Evolutionary conservation across 495 filamentous ascomycete species (phyloP), one percentile per base, ranked within the genome.

Genomic region (Penicillium cosmopolitanum): DNA sequence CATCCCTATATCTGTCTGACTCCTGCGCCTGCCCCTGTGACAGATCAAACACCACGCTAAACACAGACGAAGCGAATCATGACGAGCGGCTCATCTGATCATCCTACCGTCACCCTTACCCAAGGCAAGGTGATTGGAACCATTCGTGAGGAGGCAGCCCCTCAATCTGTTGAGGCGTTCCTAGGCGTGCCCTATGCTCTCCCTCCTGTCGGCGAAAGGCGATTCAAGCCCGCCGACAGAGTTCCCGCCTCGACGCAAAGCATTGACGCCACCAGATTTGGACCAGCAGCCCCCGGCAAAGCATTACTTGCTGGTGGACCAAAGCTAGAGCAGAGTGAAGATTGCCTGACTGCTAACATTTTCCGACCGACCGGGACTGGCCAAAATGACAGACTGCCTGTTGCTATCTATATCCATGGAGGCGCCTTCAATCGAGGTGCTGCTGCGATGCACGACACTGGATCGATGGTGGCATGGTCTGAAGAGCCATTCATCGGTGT

Each of bases 111-210:
- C 13, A 62, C 55, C 11, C 63, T 87, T 36, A 61, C 62, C n/a
- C 85, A 88, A 66, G 86, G 86, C 31, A 78, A 66, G 0, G 78
- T 86, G 50, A 60, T 85, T 9, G 86, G 86, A 35, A 68, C 74
- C 18, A 71, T 75, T 43, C 61, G 82, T 19, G 38, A 71, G 8
- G 57, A 72, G 8, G 73, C 70, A 51, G 61, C 70, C 13, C 79
- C 84, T 2, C 77, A 79, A 55, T 60, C 75, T 10, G 58, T 87
- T 21, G 83, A 89, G 46, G 80, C 64, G 64, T 89, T 83, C 60
- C 70, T 80, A n/a, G 85, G 86, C 15, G 78, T 89, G 56, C 87
- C 84, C 2, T 89, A 84, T 62, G 86, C 82, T 2, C 69, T 83
- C 51, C 74, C 80, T 0, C 84, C 85, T 0, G 71, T 70, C 25